Evolutionary conservation across 768 basidiomycete species (phyloP).

Genomic region (Pulveroboletus frians): DNA sequence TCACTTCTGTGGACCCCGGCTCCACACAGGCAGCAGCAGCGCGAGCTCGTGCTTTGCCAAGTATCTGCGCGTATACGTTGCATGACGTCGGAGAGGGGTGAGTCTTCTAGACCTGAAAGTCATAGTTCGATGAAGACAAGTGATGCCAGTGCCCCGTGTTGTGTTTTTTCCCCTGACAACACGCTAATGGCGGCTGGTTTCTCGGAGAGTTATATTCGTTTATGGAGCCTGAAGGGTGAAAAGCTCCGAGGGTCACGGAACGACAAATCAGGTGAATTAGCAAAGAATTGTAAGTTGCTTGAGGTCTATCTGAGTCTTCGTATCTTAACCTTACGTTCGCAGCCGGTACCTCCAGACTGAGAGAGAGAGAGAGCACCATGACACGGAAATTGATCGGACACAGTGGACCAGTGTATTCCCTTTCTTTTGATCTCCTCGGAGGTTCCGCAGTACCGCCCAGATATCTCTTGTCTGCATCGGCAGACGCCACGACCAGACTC

Average conservation of each 20-base stretch:
- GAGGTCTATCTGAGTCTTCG: not conserved
- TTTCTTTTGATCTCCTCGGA: conserved; percentile 86
- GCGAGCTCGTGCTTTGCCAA: conserved; percentile 71
- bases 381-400: conserved; percentile 97
- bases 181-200: conserved; percentile 94
- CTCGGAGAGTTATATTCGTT: conserved; percentile 87
- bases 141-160: conserved; percentile 65
- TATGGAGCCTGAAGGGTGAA: conserved; percentile 95
- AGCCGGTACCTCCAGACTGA: conserved; percentile 57
- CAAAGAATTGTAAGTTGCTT: conserved; percentile 60
- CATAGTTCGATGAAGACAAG: conserved; percentile 7
- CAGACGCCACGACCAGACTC: conserved; percentile 83
- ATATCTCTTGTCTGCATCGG: conserved; percentile 86
- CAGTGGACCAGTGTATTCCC: conserved; percentile 92
- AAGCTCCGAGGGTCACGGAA: conserved; percentile 72
- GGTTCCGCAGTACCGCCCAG: conserved; percentile 84
- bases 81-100: conserved; percentile 96
- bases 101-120: conserved; percentile 21
- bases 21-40: conserved; percentile 51
- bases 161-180: conserved; percentile 85
- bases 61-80: conserved; percentile 91
- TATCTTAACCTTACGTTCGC: conserved; percentile 1
- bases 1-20: conserved; percentile 52
- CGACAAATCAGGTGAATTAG: conserved; percentile 61
- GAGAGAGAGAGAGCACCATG: conserved; percentile 71